A percentile compares a stretch with the other conserved stretches of the same genome.
Evolutionary conservation across 169 alveolate genomes (phyloP).

Genomic region (Neospora caninum): DNA sequence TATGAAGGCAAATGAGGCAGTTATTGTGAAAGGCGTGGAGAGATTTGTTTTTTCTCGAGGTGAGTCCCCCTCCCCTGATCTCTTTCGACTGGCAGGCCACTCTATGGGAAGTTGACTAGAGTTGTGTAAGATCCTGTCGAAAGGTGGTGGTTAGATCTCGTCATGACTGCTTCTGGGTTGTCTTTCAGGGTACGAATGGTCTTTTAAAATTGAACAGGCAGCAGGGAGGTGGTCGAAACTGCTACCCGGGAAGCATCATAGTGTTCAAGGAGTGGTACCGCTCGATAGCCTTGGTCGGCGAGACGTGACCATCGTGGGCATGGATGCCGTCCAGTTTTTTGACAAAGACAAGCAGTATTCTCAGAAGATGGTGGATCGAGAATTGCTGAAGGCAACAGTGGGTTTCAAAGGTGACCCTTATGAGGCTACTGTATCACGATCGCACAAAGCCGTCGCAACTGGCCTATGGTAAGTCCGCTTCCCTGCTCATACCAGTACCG

Average conservation of each 20-base stretch:
- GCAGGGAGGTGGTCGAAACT: neutral
- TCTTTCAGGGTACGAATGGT: slow-evolving; percentile 50
- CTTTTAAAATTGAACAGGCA: slow-evolving; percentile 42
- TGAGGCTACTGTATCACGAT: neutral
- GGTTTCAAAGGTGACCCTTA: slow-evolving; percentile 66
- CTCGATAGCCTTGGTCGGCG: slow-evolving; percentile 59
- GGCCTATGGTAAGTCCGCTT: slow-evolving; percentile 39
- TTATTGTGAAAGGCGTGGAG: slow-evolving; percentile 58
- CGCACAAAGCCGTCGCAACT: slow-evolving; percentile 43
- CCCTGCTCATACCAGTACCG: neutral
- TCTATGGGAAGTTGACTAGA: neutral
- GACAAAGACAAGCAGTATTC: neutral
- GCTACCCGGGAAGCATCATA: slow-evolving; percentile 6
- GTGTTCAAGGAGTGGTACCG: slow-evolving; percentile 49
- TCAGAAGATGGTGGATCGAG: slow-evolving; percentile 24
- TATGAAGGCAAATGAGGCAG: slow-evolving; percentile 47
- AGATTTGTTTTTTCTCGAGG: slow-evolving; percentile 40
- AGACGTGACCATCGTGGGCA: slow-evolving; percentile 43
- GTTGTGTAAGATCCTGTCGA: neutral
- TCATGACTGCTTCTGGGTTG: neutral
- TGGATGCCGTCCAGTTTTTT: slow-evolving; percentile 42
- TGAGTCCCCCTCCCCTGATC: neutral
- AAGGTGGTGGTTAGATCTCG: neutral
- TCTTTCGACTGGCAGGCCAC: neutral
- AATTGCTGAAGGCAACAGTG: slow-evolving; percentile 51